Base-by-base conservation (phyloP, 2,329 filamentous ascomycete species). In the Fusarium sp. region DNA sequence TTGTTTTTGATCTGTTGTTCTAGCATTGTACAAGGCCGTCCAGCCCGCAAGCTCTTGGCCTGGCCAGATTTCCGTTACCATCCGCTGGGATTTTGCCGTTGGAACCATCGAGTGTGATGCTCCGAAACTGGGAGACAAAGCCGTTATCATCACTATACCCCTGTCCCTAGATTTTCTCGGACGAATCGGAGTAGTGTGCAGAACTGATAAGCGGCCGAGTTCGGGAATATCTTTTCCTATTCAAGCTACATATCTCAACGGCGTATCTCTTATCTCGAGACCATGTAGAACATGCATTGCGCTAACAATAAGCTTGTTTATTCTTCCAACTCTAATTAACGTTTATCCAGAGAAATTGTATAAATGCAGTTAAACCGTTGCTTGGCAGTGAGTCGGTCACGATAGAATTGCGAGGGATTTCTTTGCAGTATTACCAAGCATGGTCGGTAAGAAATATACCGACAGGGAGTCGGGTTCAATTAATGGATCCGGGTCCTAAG, bases 101-200 rank as follows among this genome's bases (percentile, higher is more conserved):
- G 20, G 1, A 24, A 32, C 17, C 15, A 51, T 51, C 48, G 10
- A n/a, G 28, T 12, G 14, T 51, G 18, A 4, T 54, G 9, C 24
- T 54, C 50, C 32, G 18, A 22, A 26, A 12, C 12, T 12, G 2
- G n/a, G 50, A 54, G 30, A 11, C 3, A 10, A 22, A 22, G 10
- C 18, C 50, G 4, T 22, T 38, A 38, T 38, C 51, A 3, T 13
- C 5, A 0, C 3, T 2, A 6, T 28, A 3, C 18, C 50, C 24
- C 18, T 38, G 51, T 28, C 5, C 2, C 3, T 10, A 0, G 5
- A 4, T 4, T 10, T n/a, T 38, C 8, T 9, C 18, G 6, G 1
- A 9, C 51, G 6, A 51, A 38, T 52, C 50, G n/a, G 51, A 26
- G 51, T 8, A 22, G 14, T 7, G 4, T 3, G 6, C 14, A 2